A percentile compares a stretch with the other conserved stretches of the same genome.
Evolutionary conservation across 2,329 filamentous ascomycete genomes (phyloP).

Genomic region (Pseudogymnoascus destructans): DNA sequence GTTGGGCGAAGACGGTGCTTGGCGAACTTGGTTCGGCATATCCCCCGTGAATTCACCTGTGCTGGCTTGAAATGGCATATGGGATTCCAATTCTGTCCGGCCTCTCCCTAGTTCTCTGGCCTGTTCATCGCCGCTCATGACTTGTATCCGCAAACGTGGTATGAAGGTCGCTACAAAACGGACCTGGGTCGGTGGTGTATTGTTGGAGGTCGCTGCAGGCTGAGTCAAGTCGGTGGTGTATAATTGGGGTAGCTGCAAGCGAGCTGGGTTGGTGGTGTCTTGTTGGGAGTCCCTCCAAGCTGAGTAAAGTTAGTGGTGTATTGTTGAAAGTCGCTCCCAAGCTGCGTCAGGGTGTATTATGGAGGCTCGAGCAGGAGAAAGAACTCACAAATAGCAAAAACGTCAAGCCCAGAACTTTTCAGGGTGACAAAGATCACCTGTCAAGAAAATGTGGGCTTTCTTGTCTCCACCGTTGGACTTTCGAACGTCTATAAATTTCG

Average conservation of each 20-base stretch:
- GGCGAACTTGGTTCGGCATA: not conserved
- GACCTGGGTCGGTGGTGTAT: not conserved
- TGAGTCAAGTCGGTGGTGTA: not conserved
- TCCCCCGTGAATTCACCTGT: not conserved
- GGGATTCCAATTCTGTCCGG: not conserved
- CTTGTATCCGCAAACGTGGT: slow-evolving; percentile 1
- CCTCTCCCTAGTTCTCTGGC: not conserved
- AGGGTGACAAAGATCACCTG: not conserved
- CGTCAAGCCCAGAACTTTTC: not conserved
- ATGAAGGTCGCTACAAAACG: not conserved
- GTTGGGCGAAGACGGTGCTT: not conserved
- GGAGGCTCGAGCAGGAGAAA: not conserved
- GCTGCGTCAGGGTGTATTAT: not conserved
- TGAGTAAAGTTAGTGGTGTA: not conserved
- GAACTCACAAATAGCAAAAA: not conserved
- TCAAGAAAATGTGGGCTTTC: not conserved
- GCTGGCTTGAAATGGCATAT: not conserved
- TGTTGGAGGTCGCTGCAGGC: not conserved
- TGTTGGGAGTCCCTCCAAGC: not conserved
- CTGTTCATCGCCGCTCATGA: slow-evolving; percentile 7
- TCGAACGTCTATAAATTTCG: slow-evolving; percentile 3
- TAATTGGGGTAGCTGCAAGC: not conserved
- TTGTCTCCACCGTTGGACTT: not conserved
- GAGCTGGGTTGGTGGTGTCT: not conserved
- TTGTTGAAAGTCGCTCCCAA: not conserved